Evolutionary conservation across 1,139 yeast species (phyloP).

Genomic region (Protomyces arabidopsidicola): DNA sequence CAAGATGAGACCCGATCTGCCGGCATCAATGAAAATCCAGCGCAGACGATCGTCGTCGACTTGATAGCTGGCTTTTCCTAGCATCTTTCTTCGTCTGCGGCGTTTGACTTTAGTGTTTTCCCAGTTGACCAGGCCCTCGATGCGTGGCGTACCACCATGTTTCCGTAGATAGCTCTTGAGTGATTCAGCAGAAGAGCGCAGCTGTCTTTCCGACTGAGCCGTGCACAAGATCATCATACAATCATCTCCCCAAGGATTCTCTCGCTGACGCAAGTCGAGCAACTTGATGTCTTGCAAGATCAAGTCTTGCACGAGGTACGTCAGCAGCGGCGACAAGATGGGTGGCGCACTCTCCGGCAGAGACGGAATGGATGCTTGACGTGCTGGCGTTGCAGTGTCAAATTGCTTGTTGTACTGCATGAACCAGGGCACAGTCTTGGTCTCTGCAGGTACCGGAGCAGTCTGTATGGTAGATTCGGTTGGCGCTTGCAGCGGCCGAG

Average conservation of each 20-base stretch:
- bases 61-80: constrained; percentile 21
- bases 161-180: constrained; percentile 15
- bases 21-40: constrained; percentile 19
- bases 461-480: background rate
- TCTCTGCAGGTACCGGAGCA: background rate
- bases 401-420: constrained; percentile 27
- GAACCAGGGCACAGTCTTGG: constrained; percentile 21
- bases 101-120: constrained; percentile 24
- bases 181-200: constrained; percentile 19
- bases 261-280: constrained; percentile 15
- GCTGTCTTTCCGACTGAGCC: constrained; percentile 15
- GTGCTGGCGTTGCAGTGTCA: background rate
- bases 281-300: constrained; percentile 10
- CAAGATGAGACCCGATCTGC: constrained; percentile 13
- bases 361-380: constrained; percentile 5
- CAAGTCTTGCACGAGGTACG: constrained; percentile 16
- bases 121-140: constrained; percentile 23
- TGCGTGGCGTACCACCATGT: constrained; percentile 6
- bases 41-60: constrained; percentile 21
- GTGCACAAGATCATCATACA: constrained; percentile 17
- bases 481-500: background rate
- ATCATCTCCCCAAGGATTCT: constrained; percentile 24
- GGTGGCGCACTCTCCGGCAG: constrained; percentile 6
- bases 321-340: constrained; percentile 3
- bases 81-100: constrained; percentile 18